Evolutionary conservation across 106 monocot species (phyloP).

Genomic region (Dendrobium catenatum): DNA sequence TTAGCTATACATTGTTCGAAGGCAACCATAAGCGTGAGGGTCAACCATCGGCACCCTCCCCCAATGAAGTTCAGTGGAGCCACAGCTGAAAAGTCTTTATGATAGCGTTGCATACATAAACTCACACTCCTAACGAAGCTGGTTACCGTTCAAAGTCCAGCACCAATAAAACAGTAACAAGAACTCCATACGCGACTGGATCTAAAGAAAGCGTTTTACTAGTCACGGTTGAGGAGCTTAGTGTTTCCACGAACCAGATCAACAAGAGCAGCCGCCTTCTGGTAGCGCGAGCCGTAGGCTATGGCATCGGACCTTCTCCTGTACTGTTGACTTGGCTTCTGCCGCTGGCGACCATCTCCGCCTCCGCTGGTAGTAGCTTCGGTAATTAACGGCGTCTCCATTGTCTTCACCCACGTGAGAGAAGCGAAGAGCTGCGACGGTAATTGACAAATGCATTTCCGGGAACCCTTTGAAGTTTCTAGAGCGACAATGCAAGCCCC

Average conservation of each 20-base stretch:
- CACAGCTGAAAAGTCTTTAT: not conserved
- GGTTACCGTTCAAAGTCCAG: not conserved
- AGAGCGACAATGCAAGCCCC: too few relatives aligned
- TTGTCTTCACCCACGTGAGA: not conserved
- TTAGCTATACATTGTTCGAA: not conserved
- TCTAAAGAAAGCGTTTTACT: too few relatives aligned
- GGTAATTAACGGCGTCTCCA: conserved; percentile 38
- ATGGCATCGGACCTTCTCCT: conserved; percentile 67
- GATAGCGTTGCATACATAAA: not conserved
- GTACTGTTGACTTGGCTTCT: conserved; percentile 7
- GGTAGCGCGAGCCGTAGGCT: conserved; percentile 68
- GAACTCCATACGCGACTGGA: not conserved
- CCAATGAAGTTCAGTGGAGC: not conserved
- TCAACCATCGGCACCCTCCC: not conserved
- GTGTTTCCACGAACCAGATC: conserved; percentile 53
- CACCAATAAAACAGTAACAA: not conserved
- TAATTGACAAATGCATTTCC: too few relatives aligned
- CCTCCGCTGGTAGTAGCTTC: conserved; percentile 25
- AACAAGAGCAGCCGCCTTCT: conserved; percentile 90
- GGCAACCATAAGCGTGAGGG: not conserved
- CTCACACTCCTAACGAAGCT: not conserved
- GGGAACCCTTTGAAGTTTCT: too few relatives aligned
- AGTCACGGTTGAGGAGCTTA: not conserved
- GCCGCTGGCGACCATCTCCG: not conserved
- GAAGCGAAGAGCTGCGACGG: not conserved